Percentiles rank a stretch among this genome's conserved stretches.
Conservation (phyloP, 2,329 filamentous ascomycete species). For the Colletotrichum plurivorum region DNA sequence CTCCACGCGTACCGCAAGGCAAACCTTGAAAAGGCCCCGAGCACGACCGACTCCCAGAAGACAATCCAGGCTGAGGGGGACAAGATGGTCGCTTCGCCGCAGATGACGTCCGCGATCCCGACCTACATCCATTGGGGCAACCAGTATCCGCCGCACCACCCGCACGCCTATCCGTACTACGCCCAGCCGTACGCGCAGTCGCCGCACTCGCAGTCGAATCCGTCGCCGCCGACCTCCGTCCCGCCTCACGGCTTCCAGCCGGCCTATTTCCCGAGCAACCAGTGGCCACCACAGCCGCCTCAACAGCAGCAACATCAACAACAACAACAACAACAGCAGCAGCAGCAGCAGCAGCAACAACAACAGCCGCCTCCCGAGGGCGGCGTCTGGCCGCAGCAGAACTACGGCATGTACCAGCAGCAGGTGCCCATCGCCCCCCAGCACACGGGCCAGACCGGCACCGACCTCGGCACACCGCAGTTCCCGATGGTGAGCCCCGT, state of each 20-base stretch:
- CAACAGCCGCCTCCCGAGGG: conserved; percentile 34
- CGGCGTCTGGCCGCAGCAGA: conserved; percentile 39
- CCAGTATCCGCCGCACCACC: conserved; percentile 36
- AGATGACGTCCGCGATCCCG: conserved; percentile 38
- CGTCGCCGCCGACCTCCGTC: conserved; percentile 29
- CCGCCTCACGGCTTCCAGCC: conserved; percentile 38
- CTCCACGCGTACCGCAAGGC: conserved; percentile 35
- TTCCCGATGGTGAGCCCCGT: conserved; percentile 41
- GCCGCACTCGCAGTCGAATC: conserved; percentile 36
- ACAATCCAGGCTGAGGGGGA: conserved; percentile 33
- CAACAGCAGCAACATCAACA: conserved; percentile 16
- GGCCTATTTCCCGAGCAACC: conserved; percentile 32
- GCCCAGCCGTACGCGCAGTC: conserved; percentile 37
- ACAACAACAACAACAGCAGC: conserved; percentile 18
- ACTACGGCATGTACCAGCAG: conserved; percentile 42
- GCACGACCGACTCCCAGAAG: conserved; percentile 34
- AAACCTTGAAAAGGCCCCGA: conserved; percentile 36
- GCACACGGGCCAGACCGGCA: conserved; percentile 38
- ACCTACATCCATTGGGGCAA: conserved; percentile 38
- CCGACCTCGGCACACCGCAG: conserved; percentile 36
- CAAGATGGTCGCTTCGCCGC: conserved; percentile 40
- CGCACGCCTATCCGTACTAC: conserved; percentile 37
- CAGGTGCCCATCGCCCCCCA: conserved; percentile 42
- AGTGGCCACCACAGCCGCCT: conserved; percentile 34
- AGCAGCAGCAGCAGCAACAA: conserved; percentile 1